Evolutionary conservation across 306 rosid genomes (phyloP), one percentile per base, ranked within the genome.

Genomic region (Sicyos edulis): DNA sequence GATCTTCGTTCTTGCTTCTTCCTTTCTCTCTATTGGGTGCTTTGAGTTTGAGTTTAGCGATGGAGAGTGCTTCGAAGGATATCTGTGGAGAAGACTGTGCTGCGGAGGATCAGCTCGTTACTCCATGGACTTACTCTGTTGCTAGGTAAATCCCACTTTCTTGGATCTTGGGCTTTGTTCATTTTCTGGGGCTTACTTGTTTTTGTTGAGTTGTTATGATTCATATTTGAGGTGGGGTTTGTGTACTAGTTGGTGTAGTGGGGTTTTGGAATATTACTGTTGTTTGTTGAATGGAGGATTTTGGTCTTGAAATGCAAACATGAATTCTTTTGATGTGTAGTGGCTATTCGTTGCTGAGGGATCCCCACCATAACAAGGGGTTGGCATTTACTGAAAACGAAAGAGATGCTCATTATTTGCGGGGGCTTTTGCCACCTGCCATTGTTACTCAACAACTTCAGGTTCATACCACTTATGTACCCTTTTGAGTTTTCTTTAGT

Each of bases 351-450:
- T 76, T 93, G 88, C 84, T 93, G 54, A 93, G 99, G 74, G 99
- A 93, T 81, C 99, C 99, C 20, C 99, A 89, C 19, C 88, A 93
- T 82, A 91, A 93, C 83, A 93, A 93, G 71, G 99, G 99, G 52
- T 88, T 93, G 55, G 95, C 96, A 60, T 93, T 93, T 76, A 89
- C 88, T 7, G 95, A 86, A 78, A 82, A 82, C 70, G 99, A 93
- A 88, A 93, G 99, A 74, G 99, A 91, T 82, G 83, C 95, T 16
- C 99, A 93, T 81, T 91, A 91, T 82, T 77, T 91, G 92, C 92
- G 99, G 10, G 99, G 99, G 0, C 99, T 93, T 74, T 74, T 93
- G 16, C 99, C 99, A 72, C 99, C 99, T 2, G 68, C 84, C 10
- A 73, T 86, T 71, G 29, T 54, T 65, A 4, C 86, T 60, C 99